Base-by-base conservation (phyloP, 352 stramenopile species). In the Phytophthora cactorum region DNA sequence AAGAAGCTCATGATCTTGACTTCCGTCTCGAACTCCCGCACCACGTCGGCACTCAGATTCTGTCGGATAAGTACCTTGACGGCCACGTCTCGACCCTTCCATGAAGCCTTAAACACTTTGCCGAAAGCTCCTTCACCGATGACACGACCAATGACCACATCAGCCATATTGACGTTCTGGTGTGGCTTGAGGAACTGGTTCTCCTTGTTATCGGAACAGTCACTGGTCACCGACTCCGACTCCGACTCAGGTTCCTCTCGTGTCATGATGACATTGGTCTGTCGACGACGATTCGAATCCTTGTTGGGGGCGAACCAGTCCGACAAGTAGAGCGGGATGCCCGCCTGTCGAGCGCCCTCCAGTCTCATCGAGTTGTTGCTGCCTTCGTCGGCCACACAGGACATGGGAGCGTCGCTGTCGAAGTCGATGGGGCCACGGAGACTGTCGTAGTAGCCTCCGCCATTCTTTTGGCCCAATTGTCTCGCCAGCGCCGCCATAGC, bases 1-100 rank as follows among this genome's bases (percentile, higher is more conserved):
- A 99, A 86, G 41, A 89, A 81, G 59, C 87, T 92, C 87, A 93
- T 93, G 68, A 95, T 95, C 70, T 91, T 81, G 25, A 91, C 77
- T 63, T 95, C 87, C 29, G 79, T 82, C 72, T 95, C 82, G 61
- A 95, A 95, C 59, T 95, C 87, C 5, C 74, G 69, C 50, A 91
- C 68, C 12, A 93, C 79, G 12, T 91, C 84, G 0, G 76, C 72
- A 34, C 75, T 89, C 41, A 95, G 63, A 50, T 93, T 84, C 52
- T 92, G 82, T 64, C 76, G 74, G 34, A 93, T 77, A 29, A 95
- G 78, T 63, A 95, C 64, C 50, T 95, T 95, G 25, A 95, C 82
- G 0, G 87, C 87, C 22, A 95, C 87, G 1, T 69, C 54, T 22
- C 74, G 68, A 9, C 78, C 66, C 6, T 85, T 82, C 77, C 83